Evolutionary conservation across 2,329 filamentous ascomycete genomes (phyloP), one percentile per base, ranked within the genome.

Genomic region (Colletotrichum australisinense): DNA sequence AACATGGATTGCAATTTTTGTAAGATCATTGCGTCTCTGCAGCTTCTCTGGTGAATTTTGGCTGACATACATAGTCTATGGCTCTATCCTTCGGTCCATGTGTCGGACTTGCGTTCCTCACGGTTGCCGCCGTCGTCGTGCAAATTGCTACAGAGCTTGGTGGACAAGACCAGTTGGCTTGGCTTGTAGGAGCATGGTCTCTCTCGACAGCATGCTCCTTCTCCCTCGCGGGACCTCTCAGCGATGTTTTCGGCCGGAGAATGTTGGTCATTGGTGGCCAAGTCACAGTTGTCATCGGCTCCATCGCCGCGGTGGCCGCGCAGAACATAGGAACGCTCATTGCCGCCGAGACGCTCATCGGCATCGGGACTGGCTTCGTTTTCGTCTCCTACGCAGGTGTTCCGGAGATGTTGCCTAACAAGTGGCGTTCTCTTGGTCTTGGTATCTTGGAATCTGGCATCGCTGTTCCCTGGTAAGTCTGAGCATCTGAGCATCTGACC

Each of bases 351-450:
- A 80, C 80, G 0, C 76, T 82, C 9, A 76, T 81, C 58, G 80
- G 81, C 16, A 79, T 82, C 32, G 80, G 80, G 1, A 78, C 78
- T 9, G 81, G 81, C 22, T 74, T 81, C 24, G 77, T 81, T 35
- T 81, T 82, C 38, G 80, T 81, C 8, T 76, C 77, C 2, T 82
- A 81, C 63, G 77, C 81, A 1, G 80, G 80, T 19, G 80, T 82
- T 22, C 75, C 76, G 8, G 81, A 82, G 75, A 66, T 82, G 67
- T 75, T 82, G 14, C 80, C 81, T 32, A 82, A 82, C 72, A 82
- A 81, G 71, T 82, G 80, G 69, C 77, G 80, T 64, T 63, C 49
- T 26, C 60, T 74, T 46, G 69, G 68, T 22, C 32, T 76, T 22
- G 73, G 73, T 11, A 75, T 75, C 26, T 42, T 75, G 32, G 73